phyloP scores from a whole-genome alignment of 192 early-diverging fungal genomes.

The Coemansia sp. region DNA sequence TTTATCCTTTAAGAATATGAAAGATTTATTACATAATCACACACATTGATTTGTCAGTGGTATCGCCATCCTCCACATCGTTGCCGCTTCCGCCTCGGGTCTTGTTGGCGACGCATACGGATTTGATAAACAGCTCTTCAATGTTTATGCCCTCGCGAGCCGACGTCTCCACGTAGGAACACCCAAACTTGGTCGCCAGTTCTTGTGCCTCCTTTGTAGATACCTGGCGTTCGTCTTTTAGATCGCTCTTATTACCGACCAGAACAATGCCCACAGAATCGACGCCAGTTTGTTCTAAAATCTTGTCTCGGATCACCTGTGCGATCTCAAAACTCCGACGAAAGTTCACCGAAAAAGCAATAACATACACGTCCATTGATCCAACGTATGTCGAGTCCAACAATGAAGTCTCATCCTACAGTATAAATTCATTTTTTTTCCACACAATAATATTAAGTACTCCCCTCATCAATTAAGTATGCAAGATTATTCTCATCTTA shows the following conservation, averaged over 20 bases:
- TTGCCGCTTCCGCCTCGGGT: constrained; percentile 25
- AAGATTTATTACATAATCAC: constrained; percentile 34
- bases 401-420: constrained; percentile 61
- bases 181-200: constrained; percentile 82
- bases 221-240: constrained; percentile 74
- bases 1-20: neutral
- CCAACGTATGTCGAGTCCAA: constrained; percentile 89
- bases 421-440: neutral
- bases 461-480: too few relatives aligned
- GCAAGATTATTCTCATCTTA: too few relatives aligned
- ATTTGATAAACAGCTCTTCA: constrained; percentile 53
- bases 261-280: constrained; percentile 90
- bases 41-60: constrained; percentile 44
- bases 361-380: constrained; percentile 92
- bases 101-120: constrained; percentile 40
- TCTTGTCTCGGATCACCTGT: constrained; percentile 90
- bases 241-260: constrained; percentile 93
- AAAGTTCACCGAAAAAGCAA: constrained; percentile 91
- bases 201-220: constrained; percentile 74
- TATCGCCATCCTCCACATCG: neutral
- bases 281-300: constrained; percentile 87
- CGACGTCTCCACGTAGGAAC: constrained; percentile 86
- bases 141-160: constrained; percentile 95
- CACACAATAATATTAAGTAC: too few relatives aligned
- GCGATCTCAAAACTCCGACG: constrained; percentile 89